Base-by-base conservation (phyloP, 805 yeast genomes). In the Lipomyces kockii region DNA sequence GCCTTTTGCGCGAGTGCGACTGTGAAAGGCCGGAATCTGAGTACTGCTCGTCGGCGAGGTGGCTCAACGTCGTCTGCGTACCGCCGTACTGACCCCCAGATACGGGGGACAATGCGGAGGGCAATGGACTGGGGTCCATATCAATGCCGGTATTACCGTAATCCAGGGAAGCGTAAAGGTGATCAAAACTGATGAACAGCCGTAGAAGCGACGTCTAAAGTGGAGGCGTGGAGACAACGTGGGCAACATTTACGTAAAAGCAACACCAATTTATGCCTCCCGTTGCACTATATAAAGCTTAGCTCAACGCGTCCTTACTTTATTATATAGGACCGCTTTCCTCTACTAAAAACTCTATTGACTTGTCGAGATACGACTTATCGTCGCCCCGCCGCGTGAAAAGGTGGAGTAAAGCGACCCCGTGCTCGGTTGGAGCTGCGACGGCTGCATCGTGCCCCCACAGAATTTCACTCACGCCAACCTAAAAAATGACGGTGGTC, bases 1-100 rank as follows among this genome's bases (percentile, higher is more conserved):
- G 70, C 0, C 73, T 68, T 52, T 68, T 71, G 34, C 55, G 55
- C n/a, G 55, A 25, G n/a, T 52, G 20, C 20, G 43, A 37, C 43
- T 37, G 43, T 37, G 49, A 43, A n/a, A 3, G 20, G 3, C 49
- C 49, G 22, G 49, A 43, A n/a, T 43, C 49, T 43, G 22, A 43
- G 22, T 43, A 43, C 22, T 43, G 49, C 49, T 43, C 49, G 22
- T 43, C 49, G 8, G 49, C 9, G 49, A 43, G 11, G 49, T 43
- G 49, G 22, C 49, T 43, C 14, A 43, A 6, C 49, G 49, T 43
- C 22, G 49, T 43, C 20, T 43, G 49, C 49, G 49, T 12, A 17
- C 49, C 7, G 49, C 49, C 22, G 22, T 17, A 43, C 22, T 43
- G 49, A 17, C n/a, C 14, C 49, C 49, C 49, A n/a, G 49, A 43